phyloP scores from a whole-genome alignment of 495 filamentous ascomycete species.

The Mytilinidion resinicola region DNA sequence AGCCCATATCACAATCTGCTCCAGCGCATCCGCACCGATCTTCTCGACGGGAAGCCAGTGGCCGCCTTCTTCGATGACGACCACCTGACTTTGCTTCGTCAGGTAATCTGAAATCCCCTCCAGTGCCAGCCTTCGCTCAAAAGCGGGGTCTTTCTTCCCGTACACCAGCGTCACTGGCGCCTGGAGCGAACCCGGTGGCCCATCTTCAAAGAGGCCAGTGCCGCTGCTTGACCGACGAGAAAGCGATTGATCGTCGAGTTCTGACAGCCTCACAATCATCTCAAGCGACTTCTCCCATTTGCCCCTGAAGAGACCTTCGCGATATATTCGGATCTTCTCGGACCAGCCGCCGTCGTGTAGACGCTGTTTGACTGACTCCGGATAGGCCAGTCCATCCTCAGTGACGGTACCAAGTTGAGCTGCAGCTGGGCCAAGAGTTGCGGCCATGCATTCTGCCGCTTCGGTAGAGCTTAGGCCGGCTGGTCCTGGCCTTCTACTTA shows the following conservation, averaged over 20 bases:
- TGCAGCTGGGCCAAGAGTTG: slow-evolving; percentile 14
- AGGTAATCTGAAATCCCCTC: slow-evolving; percentile 32
- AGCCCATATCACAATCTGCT: slow-evolving; percentile 20
- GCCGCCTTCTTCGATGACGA: slow-evolving; percentile 16
- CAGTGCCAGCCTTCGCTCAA: slow-evolving; percentile 25
- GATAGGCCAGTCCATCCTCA: slow-evolving; percentile 16
- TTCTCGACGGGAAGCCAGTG: slow-evolving; percentile 31
- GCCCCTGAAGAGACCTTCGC: slow-evolving; percentile 37
- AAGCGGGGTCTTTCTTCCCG: slow-evolving; percentile 43
- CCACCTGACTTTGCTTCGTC: slow-evolving; percentile 18
- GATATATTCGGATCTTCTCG: slow-evolving; percentile 47
- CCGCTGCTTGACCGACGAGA: slow-evolving; percentile 36
- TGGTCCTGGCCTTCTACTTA: slow-evolving; percentile 29
- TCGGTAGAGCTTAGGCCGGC: slow-evolving; percentile 24
- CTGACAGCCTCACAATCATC: slow-evolving; percentile 42
- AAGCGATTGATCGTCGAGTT: slow-evolving; percentile 27
- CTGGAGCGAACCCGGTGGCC: slow-evolving; percentile 41
- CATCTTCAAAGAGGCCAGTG: slow-evolving; percentile 43
- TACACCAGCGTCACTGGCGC: slow-evolving; percentile 47
- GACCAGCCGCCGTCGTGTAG: slow-evolving; percentile 12
- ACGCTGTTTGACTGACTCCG: slow-evolving; percentile 22
- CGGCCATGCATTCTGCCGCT: slow-evolving; percentile 18
- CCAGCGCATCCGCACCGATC: slow-evolving; percentile 13
- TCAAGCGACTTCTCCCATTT: slow-evolving; percentile 47
- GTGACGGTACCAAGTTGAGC: background rate